phyloP scores from a whole-genome alignment of 768 basidiomycete genomes.

The Termitomyces sp. region DNA sequence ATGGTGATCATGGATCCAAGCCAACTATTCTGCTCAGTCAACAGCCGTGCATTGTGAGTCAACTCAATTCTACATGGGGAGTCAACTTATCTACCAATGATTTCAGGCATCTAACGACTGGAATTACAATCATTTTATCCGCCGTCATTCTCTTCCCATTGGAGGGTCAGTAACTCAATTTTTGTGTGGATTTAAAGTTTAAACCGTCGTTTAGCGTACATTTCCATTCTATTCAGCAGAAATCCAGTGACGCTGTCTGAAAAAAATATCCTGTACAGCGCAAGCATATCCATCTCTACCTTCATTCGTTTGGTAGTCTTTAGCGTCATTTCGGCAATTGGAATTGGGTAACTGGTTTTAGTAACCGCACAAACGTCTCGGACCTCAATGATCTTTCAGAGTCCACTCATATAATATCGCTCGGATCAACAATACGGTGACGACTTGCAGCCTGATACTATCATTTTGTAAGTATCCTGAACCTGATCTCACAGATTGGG shows the following conservation, averaged over 20 bases:
- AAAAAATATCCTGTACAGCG: not conserved
- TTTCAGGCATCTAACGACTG: not conserved
- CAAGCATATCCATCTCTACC: not conserved
- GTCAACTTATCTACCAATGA: not conserved
- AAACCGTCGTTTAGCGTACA: not conserved
- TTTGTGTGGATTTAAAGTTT: not conserved
- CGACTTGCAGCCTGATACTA: constrained; percentile 1
- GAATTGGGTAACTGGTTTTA: not conserved
- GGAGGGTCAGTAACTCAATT: not conserved
- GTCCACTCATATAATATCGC: constrained; percentile 2
- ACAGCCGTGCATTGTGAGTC: not conserved
- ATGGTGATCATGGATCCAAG: not conserved
- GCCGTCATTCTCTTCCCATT: not conserved
- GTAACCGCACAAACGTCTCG: too few relatives aligned
- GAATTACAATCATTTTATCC: not conserved
- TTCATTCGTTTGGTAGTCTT: constrained; percentile 4
- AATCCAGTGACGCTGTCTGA: not conserved
- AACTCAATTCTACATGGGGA: too few relatives aligned
- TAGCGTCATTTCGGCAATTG: not conserved
- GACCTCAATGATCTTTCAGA: not conserved
- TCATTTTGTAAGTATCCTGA: not conserved
- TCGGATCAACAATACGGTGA: constrained; percentile 2
- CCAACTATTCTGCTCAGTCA: not conserved
- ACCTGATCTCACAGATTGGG: not conserved
- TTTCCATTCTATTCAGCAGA: not conserved